phyloP scores from a whole-genome alignment of 768 basidiomycete species.

The Psilocybe subaeruginosa region DNA sequence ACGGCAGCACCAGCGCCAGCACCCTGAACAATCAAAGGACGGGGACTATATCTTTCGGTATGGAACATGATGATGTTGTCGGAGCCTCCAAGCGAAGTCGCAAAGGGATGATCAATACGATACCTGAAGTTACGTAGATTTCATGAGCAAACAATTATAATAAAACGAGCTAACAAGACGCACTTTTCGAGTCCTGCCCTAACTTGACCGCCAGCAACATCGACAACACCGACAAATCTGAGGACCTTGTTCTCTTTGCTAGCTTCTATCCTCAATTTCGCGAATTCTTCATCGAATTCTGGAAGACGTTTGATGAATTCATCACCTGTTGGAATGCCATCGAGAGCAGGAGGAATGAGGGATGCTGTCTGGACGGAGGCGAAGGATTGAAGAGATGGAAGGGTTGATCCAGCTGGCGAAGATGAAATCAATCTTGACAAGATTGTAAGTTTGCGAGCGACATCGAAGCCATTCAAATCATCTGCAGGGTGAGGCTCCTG shows the following conservation, averaged over 20 bases:
- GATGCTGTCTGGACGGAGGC: conserved; percentile 80
- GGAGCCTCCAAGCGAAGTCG: conserved; percentile 92
- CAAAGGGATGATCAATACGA: conserved; percentile 87
- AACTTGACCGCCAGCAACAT: conserved; percentile 70
- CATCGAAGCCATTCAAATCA: conserved; percentile 96
- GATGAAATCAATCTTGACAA: conserved; percentile 77
- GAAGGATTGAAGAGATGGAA: conserved; percentile 75
- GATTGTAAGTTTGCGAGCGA: conserved; percentile 96
- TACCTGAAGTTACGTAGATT: conserved; percentile 56
- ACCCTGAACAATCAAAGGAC: conserved; percentile 93
- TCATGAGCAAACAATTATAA: neutral
- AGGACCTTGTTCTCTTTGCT: conserved; percentile 81
- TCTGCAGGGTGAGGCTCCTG: conserved; percentile 98
- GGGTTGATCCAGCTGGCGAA: conserved; percentile 37
- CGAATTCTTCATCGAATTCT: conserved; percentile 82
- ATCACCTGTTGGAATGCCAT: conserved; percentile 69
- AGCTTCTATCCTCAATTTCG: conserved; percentile 76
- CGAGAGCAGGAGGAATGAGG: conserved; percentile 80
- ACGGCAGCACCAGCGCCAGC: conserved; percentile 98
- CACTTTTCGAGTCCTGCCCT: conserved; percentile 91
- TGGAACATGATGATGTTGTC: conserved; percentile 99
- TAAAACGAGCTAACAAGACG: conserved; percentile 29
- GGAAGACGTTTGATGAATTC: conserved; percentile 82
- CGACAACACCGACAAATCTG: conserved; percentile 93
- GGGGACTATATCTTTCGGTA: conserved; percentile 85